Conservation (phyloP, 768 basidiomycete species). For the Aureoboletus auriporus region DNA sequence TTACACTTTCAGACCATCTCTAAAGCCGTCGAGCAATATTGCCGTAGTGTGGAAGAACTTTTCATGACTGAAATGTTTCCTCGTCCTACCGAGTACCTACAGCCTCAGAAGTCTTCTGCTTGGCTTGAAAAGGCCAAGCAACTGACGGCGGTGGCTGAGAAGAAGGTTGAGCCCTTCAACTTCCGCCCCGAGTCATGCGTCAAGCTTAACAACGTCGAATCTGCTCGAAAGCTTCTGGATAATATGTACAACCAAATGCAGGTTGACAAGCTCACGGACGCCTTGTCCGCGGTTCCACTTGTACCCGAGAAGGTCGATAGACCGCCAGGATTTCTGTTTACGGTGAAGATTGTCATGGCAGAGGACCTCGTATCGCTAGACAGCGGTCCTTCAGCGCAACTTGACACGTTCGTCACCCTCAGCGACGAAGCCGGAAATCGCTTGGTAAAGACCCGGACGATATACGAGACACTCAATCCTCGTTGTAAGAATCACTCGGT, state of each 20-base stretch:
- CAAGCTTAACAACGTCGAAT: conserved; percentile 96
- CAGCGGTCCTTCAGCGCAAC: conserved; percentile 67
- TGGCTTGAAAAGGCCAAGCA: conserved; percentile 86
- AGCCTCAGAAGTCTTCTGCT: conserved; percentile 82
- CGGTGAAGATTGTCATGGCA: conserved; percentile 89
- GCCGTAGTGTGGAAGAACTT: conserved; percentile 76
- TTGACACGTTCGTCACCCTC: conserved; percentile 92
- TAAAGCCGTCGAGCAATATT: conserved; percentile 90
- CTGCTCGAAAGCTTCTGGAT: conserved; percentile 85
- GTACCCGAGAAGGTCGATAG: conserved; percentile 67
- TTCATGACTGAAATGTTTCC: conserved; percentile 98
- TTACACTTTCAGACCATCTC: conserved; percentile 66
- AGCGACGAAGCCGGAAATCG: conserved; percentile 90
- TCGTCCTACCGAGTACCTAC: conserved; percentile 69
- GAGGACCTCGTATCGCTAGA: conserved; percentile 82
- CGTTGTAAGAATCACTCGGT: conserved; percentile 60
- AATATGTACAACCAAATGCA: conserved; percentile 92
- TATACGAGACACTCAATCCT: conserved; percentile 88
- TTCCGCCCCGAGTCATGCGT: conserved; percentile 93
- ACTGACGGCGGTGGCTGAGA: conserved; percentile 74
- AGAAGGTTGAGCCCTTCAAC: conserved; percentile 92
- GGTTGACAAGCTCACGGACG: conserved; percentile 77
- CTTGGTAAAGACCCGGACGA: conserved; percentile 91
- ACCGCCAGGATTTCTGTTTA: conserved; percentile 72
- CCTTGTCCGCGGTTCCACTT: conserved; percentile 57